phyloP scores from a whole-genome alignment of 2,329 filamentous ascomycete genomes.

The Sporothrix euskadiensis region DNA sequence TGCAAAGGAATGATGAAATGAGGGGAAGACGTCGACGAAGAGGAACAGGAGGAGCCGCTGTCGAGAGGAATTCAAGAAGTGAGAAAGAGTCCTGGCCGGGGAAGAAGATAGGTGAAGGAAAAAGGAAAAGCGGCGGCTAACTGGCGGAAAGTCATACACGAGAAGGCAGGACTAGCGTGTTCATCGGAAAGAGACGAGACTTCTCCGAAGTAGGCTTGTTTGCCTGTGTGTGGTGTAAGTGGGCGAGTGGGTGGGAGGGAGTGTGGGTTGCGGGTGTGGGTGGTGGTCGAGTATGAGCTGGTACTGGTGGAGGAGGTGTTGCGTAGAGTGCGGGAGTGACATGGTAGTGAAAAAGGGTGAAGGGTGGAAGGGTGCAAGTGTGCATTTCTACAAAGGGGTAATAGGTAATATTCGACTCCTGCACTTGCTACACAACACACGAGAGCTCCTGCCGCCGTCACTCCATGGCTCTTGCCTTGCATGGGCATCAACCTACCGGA shows the following conservation, averaged over 20 bases:
- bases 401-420: not conserved
- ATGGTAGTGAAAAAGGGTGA: not conserved
- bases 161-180: constrained; percentile 25
- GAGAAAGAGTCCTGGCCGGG: not conserved
- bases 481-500: not conserved
- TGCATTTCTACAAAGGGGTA: not conserved
- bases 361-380: constrained; percentile 12
- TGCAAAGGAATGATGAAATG: not conserved
- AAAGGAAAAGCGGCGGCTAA: constrained; percentile 25
- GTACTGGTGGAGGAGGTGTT: not conserved
- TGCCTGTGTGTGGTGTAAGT: constrained; percentile 20
- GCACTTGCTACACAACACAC: not conserved
- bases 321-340: constrained; percentile 21
- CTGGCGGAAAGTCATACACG: constrained; percentile 16
- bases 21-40: not conserved
- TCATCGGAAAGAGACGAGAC: constrained; percentile 23
- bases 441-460: constrained; percentile 7
- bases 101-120: constrained; percentile 25
- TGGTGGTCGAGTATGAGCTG: not conserved
- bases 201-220: constrained; percentile 13
- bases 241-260: constrained; percentile 10
- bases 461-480: not conserved
- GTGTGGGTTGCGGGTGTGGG: constrained; percentile 13
- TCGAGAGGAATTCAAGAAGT: not conserved
- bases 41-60: not conserved